phyloP scores from a whole-genome alignment of 2,329 filamentous ascomycete genomes.

The Hymenoscyphus infarciens region DNA sequence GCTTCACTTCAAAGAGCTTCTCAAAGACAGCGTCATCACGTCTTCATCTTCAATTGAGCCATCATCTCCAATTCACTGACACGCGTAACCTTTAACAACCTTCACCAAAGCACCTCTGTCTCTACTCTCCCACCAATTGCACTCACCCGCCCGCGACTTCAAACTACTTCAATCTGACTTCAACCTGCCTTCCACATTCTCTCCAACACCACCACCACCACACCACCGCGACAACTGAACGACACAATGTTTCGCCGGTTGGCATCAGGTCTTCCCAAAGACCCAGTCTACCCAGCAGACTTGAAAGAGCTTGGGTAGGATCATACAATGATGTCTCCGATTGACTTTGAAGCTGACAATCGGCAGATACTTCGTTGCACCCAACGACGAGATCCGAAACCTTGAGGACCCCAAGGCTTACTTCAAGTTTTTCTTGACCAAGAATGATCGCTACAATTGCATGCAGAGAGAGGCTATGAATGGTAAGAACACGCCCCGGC shows the following conservation, averaged over 20 bases:
- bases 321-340: not conserved
- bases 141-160: no score
- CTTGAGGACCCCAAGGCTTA: conserved; percentile 63
- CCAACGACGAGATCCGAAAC: conserved; percentile 69
- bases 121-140: no score
- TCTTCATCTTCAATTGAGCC: no score
- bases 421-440: conserved; percentile 71
- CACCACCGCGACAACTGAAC: not conserved
- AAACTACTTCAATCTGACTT: no score
- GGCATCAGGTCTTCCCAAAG: conserved; percentile 64
- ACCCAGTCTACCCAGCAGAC: conserved; percentile 62
- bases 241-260: conserved; percentile 70
- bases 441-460: conserved; percentile 73
- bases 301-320: conserved; percentile 70
- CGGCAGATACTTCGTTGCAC: conserved; percentile 72
- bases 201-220: not conserved
- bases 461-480: conserved; percentile 73
- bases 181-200: not conserved
- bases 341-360: conserved; percentile 13
- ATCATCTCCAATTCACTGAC: no score
- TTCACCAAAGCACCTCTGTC: no score
- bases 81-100: no score
- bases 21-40: no score
- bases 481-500: conserved; percentile 44
- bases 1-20: no score